Base-by-base conservation (phyloP, 2,329 filamentous ascomycete species). In the Amphichorda felina region DNA sequence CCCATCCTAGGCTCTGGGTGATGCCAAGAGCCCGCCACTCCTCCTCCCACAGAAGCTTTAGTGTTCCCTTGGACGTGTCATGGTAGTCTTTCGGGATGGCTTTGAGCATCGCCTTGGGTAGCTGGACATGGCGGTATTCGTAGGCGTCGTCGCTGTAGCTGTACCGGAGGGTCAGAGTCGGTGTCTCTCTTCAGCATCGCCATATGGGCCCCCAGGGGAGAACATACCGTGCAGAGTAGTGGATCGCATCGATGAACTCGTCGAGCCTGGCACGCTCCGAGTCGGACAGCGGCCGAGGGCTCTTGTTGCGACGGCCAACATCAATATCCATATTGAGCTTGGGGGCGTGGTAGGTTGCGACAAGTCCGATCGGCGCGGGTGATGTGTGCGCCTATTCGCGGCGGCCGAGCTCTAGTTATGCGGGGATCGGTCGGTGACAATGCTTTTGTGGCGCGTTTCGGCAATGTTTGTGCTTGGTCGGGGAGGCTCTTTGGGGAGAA, bases 1-100 rank as follows among this genome's bases (percentile, higher is more conserved):
- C 89, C 91, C 91, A 98, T 39, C 91, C 91, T 51, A 98, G 68
- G 67, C 89, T 96, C 88, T 96, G 89, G 45, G 91, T 98, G 56
- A 98, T 98, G 34, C 91, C 91, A 53, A 98, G 72, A 25, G 82
- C 87, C 61, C 91, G 79, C 91, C 91, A 98, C 64, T 98, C 91
- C 46, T 96, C 89, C 60, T 98, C 91, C 88, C 89, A 95, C 41
- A 98, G 65, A 47, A 98, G 66, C 67, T 96, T 98, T 59, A 98
- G 64, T 5, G 89, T 96, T 42, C 91, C 91, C 61, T 94, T 86
- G 35, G 76, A 66, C 34, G 78, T 72, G 59, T 95, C 88, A 54
- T 94, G 38, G 61, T 94, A 94, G 44, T 95, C 89, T 56, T 88
- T 81, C 15, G 91, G 91, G 47, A 98, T 96, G 28, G 76, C 82